A percentile compares a stretch with the other conserved stretches of the same genome.
These are phyloP conservation scores for Papiliotrema flavescens DNA, from an alignment of 1,284 basidiomycete species.

Conservation along the genomic window DNA sequence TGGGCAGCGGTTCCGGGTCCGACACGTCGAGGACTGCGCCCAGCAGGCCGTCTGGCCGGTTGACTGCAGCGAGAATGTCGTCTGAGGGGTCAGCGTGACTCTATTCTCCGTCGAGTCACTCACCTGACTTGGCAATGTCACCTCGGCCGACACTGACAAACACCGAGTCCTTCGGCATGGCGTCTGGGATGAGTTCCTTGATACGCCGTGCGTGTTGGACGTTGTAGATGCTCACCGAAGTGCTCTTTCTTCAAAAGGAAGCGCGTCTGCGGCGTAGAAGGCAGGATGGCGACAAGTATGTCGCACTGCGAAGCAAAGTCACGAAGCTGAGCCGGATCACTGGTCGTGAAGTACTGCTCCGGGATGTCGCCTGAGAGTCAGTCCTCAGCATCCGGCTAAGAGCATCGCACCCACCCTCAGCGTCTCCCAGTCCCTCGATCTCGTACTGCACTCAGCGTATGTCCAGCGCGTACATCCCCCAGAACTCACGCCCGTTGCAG, in stretches of 20 bases:
- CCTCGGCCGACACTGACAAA: slow-evolving; percentile 49
- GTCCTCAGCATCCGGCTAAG: background rate
- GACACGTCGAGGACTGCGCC: slow-evolving; percentile 47
- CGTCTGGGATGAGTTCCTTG: slow-evolving; percentile 9
- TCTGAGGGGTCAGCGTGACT: slow-evolving; percentile 20
- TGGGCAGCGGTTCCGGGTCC: slow-evolving; percentile 47
- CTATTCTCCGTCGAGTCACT: background rate
- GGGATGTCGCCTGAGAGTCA: slow-evolving; percentile 32
- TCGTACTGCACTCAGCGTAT: background rate
- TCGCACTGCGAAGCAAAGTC: slow-evolving; percentile 38
- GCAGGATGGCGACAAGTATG: slow-evolving; percentile 41
- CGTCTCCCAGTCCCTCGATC: background rate
- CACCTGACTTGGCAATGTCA: slow-evolving; percentile 39
- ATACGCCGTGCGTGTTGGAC: background rate
- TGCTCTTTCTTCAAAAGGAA: slow-evolving; percentile 36
- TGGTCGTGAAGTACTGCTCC: slow-evolving; percentile 37
- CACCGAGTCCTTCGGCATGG: slow-evolving; percentile 34
- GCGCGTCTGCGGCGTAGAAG: slow-evolving; percentile 37
- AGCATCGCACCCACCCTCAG: background rate
- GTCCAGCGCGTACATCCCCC: background rate
- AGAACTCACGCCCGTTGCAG: slow-evolving; percentile 34
- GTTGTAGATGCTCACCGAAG: slow-evolving; percentile 36
- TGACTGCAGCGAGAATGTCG: slow-evolving; percentile 32
- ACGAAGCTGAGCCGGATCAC: slow-evolving; percentile 27
- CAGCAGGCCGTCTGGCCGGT: slow-evolving; percentile 23